Evolutionary conservation across 148 eudicot species (phyloP), one percentile per base, ranked within the genome.

Genomic region (Spergularia bocconei): DNA sequence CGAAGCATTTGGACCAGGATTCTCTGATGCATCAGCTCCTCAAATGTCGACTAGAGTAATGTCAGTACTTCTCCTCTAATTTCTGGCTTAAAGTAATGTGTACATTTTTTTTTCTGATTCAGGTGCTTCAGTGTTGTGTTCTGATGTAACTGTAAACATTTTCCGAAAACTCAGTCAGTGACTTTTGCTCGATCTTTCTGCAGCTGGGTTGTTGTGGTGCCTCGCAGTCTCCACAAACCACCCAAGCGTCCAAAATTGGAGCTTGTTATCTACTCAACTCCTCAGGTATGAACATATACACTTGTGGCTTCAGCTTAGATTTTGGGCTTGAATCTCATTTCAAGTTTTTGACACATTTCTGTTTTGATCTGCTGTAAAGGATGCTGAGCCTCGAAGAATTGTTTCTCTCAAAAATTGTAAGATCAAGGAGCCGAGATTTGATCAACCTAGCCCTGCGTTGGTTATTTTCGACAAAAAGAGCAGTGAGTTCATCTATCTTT

Each of bases 171-270:
- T 47, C 13, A n/a, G 71, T 51, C 56, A 16, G 13, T 53, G 72
- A 69, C 53, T 52, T 25, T 2, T 52, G 11, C 13, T 73, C 39
- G 68, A 11, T 62, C 9, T n/a, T 63, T 67, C 13, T 78, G 88
- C 81, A 88, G 92, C 71, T 88, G 88, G 90, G 86, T 77, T 69
- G 92, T 86, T n/a, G 78, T 88, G 53, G 80, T 81, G 66, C 92
- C 90, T 73, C 70, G 77, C 68, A 82, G 81, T 54, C 73, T 81
- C 12, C 82, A 72, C 19, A 76, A 78, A 79, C 83, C 84, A 6
- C 48, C 52, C 36, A 80, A 38, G 53, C 81, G 80, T 63, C 83
- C 78, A 23, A 70, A 72, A 64, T 38, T 85, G 59, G 90, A 86
- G 81, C 79, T 85, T 67, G 87, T 70, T 53, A 80, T 87, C 67